Conservation (phyloP, 2,329 filamentous ascomycete species). For the Blastomyces emzantsi region DNA sequence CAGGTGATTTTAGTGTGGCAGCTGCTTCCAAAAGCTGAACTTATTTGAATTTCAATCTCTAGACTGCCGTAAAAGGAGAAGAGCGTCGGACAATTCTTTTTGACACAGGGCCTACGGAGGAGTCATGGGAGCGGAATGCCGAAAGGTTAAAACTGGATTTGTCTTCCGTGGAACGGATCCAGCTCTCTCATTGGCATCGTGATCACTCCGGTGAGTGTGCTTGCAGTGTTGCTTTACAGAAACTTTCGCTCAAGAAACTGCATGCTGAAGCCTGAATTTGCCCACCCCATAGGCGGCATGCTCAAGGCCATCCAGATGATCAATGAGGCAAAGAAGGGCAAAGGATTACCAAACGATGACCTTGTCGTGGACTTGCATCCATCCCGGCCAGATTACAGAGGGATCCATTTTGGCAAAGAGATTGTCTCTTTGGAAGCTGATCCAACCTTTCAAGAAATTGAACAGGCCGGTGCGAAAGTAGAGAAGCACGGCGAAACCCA, state of each 20-base stretch:
- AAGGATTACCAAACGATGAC: constrained; percentile 17
- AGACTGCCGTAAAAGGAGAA: constrained; percentile 42
- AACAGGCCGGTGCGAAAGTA: constrained; percentile 35
- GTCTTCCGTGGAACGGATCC: constrained; percentile 38
- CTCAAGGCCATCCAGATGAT: constrained; percentile 43
- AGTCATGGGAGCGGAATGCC: constrained; percentile 44
- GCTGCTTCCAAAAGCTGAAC: no score
- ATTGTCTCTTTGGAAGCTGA: constrained; percentile 46
- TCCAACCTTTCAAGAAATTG: constrained; percentile 43
- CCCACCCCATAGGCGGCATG: constrained; percentile 36
- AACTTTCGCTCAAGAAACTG: neutral
- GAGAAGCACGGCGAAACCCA: constrained; percentile 35
- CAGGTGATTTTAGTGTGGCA: neutral
- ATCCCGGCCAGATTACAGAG: constrained; percentile 43
- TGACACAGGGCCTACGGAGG: constrained; percentile 46
- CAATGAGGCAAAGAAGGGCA: constrained; percentile 31
- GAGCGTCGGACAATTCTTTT: constrained; percentile 43
- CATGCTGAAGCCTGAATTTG: neutral
- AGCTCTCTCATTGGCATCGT: constrained; percentile 48
- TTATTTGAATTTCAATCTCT: neutral
- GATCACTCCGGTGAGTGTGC: constrained; percentile 43
- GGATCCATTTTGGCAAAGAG: constrained; percentile 34
- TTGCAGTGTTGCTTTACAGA: neutral
- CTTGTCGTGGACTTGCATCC: constrained; percentile 46
- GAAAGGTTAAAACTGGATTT: constrained; percentile 38